Conservation (phyloP, 441 rosid genomes). For the Euphorbia celastroides region DNA sequence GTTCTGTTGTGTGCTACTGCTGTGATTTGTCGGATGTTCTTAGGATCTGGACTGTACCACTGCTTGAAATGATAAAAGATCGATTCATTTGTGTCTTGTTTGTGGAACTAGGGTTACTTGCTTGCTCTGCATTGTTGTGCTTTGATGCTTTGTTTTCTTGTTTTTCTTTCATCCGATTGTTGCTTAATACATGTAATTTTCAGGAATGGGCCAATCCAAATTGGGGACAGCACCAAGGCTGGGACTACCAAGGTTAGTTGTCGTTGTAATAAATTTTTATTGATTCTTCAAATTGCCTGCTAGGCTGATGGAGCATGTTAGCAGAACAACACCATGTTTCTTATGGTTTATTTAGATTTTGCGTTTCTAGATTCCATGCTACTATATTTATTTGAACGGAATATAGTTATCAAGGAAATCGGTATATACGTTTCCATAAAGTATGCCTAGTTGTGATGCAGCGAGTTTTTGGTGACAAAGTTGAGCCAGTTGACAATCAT, state of each 20-base stretch:
- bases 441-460: too few relatives aligned
- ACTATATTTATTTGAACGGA: too few relatives aligned
- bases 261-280: not conserved
- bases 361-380: too few relatives aligned
- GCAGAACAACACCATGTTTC: not conserved
- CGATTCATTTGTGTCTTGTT: not conserved
- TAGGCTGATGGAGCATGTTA: not conserved
- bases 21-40: not conserved
- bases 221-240: slow-evolving; percentile 66
- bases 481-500: too few relatives aligned
- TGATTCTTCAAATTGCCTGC: slow-evolving; percentile 1
- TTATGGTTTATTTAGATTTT: not conserved
- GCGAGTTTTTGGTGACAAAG: not conserved
- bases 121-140: not conserved
- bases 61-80: not conserved
- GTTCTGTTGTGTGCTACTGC: not conserved
- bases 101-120: slow-evolving; percentile 6
- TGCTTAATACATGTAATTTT: slow-evolving; percentile 6
- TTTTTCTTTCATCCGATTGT: not conserved
- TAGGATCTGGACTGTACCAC: slow-evolving; percentile 8
- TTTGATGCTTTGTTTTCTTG: not conserved
- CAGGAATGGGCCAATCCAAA: slow-evolving; percentile 75
- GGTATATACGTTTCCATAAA: too few relatives aligned
- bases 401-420: too few relatives aligned
- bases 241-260: slow-evolving; percentile 42